These are phyloP conservation scores for Pseudozyma thailandica DNA, from an alignment of 1,284 basidiomycete species.

Conservation along the genomic window DNA sequence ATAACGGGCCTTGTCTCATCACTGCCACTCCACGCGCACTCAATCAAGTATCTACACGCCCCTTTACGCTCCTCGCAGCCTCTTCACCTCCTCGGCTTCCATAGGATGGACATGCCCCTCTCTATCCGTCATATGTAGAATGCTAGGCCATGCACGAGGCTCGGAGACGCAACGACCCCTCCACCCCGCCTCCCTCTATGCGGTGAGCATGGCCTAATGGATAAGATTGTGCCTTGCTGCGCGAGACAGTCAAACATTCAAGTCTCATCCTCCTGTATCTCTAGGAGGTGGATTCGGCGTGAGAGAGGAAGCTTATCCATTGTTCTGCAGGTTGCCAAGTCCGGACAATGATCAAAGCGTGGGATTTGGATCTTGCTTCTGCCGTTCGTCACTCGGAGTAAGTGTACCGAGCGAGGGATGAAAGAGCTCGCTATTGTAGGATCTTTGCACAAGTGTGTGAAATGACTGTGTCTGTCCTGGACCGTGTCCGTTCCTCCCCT, in stretches of 20 bases:
- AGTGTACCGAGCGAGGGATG: no score
- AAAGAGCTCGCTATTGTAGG: no score
- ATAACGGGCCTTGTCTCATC: constrained; percentile 18
- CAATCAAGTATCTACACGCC: constrained; percentile 32
- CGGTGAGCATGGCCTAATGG: no score
- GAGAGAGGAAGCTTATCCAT: no score
- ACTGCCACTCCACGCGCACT: neutral
- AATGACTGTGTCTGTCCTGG: neutral
- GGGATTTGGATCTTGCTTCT: no score
- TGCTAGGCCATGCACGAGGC: constrained; percentile 32
- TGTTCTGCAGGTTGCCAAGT: neutral
- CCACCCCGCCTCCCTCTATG: no score
- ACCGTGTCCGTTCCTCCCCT: neutral
- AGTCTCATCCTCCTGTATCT: constrained; percentile 8
- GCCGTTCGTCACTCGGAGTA: no score
- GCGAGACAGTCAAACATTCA: constrained; percentile 22
- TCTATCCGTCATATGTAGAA: neutral
- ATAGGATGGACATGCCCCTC: neutral
- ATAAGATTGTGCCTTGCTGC: no score
- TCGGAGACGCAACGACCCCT: constrained; percentile 18
- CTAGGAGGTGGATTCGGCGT: no score
- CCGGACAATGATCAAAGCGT: neutral
- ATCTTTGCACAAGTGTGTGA: neutral
- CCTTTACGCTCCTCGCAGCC: no score
- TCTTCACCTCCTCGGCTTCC: no score